phyloP scores from a whole-genome alignment of 1,284 basidiomycete species.

The Cystobasidium pallidum region DNA sequence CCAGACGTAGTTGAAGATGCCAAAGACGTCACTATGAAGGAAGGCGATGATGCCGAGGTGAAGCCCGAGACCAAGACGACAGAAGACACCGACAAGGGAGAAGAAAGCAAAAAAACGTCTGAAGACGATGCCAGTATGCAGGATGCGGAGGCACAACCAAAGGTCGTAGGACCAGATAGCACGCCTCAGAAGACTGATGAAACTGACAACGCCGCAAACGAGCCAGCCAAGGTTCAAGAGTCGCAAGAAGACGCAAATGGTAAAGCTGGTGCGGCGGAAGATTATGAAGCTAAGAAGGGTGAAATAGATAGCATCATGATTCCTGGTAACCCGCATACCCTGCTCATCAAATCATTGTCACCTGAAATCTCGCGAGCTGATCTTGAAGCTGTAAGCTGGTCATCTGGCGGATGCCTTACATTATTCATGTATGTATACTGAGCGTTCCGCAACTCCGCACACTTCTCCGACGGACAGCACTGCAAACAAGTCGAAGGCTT shows the following conservation, averaged over 20 bases:
- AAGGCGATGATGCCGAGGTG: slow-evolving; percentile 42
- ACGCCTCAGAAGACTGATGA: slow-evolving; percentile 63
- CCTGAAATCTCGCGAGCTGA: slow-evolving; percentile 83
- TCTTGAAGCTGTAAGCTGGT: slow-evolving; percentile 73
- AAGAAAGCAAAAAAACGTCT: slow-evolving; percentile 46
- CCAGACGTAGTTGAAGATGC: slow-evolving; percentile 56
- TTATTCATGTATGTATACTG: too few species aligned
- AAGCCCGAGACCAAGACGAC: slow-evolving; percentile 57
- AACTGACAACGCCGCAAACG: not conserved
- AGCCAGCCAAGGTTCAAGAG: not conserved
- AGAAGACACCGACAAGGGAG: slow-evolving; percentile 47
- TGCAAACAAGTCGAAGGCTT: slow-evolving; percentile 58
- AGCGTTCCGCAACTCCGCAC: too few species aligned
- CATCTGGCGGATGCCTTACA: slow-evolving; percentile 55
- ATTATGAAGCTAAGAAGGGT: slow-evolving; percentile 62
- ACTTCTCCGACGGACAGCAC: slow-evolving; percentile 50
- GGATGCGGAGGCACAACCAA: not conserved
- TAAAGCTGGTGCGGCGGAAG: slow-evolving; percentile 58
- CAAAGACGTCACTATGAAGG: slow-evolving; percentile 17
- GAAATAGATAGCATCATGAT: slow-evolving; percentile 63
- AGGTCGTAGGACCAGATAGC: slow-evolving; percentile 61
- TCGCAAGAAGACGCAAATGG: slow-evolving; percentile 65
- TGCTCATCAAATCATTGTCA: slow-evolving; percentile 91
- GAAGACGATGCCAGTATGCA: slow-evolving; percentile 8
- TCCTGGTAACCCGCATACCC: slow-evolving; percentile 76